A percentile compares a stretch with the other conserved stretches of the same genome.
phyloP scores from a whole-genome alignment of 495 filamentous ascomycete species.

The Cairneyella variabilis region DNA sequence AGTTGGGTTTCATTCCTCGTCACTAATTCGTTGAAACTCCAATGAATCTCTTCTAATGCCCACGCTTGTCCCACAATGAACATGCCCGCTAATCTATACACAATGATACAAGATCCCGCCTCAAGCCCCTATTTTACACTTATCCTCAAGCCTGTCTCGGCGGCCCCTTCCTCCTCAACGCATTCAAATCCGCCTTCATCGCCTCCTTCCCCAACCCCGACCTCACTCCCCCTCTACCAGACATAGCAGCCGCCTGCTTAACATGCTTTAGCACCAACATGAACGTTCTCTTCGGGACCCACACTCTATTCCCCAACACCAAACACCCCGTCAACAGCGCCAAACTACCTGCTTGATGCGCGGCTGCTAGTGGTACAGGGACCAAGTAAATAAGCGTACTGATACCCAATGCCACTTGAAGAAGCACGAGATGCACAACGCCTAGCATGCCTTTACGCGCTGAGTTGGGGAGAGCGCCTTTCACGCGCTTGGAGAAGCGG shows the following conservation, averaged over 20 bases:
- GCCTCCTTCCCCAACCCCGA: background rate
- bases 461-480: conserved; percentile 57
- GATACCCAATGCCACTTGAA: conserved; percentile 85
- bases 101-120: background rate
- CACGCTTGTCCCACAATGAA: too few relatives aligned
- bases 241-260: conserved; percentile 21
- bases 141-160: too few relatives aligned
- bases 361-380: conserved; percentile 79
- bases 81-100: too few relatives aligned
- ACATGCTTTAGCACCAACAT: conserved; percentile 30
- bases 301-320: conserved; percentile 61
- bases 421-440: conserved; percentile 72
- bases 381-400: conserved; percentile 89
- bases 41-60: too few relatives aligned
- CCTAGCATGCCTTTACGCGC: conserved; percentile 71
- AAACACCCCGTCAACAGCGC: conserved; percentile 79
- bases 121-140: background rate
- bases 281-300: conserved; percentile 44
- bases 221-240: background rate
- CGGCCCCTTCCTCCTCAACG: conserved; percentile 3
- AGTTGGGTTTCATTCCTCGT: conserved; percentile 5
- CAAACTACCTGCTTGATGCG: conserved; percentile 88
- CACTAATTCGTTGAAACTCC: too few relatives aligned
- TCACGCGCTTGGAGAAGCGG: conserved; percentile 56
- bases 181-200: conserved; percentile 4